Percentiles rank a stretch among this genome's conserved stretches.
Conservation (phyloP, 176 grass and related monocot genomes). For the Oryza officinalis region DNA sequence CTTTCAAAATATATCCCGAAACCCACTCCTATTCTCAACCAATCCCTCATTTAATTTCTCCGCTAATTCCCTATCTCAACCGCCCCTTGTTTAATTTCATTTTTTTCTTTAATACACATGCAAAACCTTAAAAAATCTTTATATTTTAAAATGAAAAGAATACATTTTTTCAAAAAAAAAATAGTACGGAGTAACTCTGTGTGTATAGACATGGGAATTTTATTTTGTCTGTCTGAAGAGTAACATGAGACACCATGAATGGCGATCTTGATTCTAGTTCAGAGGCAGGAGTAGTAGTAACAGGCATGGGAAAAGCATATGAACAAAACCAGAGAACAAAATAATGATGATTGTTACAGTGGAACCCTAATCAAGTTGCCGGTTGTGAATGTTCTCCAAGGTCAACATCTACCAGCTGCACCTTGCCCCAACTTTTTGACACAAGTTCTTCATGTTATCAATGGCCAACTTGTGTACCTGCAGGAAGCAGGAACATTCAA, state of each 20-base stretch:
- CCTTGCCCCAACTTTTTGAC: slow-evolving; percentile 35
- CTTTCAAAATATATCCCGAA: too few relatives aligned
- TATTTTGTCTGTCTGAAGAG: neutral
- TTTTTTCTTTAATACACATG: too few relatives aligned
- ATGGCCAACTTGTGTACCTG: neutral
- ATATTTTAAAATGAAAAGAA: too few relatives aligned
- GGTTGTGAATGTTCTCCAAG: slow-evolving; percentile 14
- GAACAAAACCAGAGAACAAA: neutral
- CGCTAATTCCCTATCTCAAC: too few relatives aligned
- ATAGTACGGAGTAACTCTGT: too few relatives aligned
- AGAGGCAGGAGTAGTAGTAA: neutral
- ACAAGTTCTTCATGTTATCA: neutral
- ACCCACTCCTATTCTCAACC: too few relatives aligned
- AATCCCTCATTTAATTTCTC: too few relatives aligned
- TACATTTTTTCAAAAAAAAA: too few relatives aligned
- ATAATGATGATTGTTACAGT: neutral
- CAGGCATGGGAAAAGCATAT: neutral
- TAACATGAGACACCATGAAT: slow-evolving; percentile 9
- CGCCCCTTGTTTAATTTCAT: too few relatives aligned
- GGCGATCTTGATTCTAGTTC: neutral
- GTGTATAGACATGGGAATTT: neutral
- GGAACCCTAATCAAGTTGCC: slow-evolving; percentile 7
- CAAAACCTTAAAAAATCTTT: too few relatives aligned
- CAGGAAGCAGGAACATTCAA: neutral
- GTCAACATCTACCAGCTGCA: slow-evolving; percentile 43